A percentile compares a stretch with the other conserved stretches of the same genome.
These are phyloP conservation scores for Raphanus sativus DNA, from an alignment of 345 rosid genomes.

Conservation along the genomic window DNA sequence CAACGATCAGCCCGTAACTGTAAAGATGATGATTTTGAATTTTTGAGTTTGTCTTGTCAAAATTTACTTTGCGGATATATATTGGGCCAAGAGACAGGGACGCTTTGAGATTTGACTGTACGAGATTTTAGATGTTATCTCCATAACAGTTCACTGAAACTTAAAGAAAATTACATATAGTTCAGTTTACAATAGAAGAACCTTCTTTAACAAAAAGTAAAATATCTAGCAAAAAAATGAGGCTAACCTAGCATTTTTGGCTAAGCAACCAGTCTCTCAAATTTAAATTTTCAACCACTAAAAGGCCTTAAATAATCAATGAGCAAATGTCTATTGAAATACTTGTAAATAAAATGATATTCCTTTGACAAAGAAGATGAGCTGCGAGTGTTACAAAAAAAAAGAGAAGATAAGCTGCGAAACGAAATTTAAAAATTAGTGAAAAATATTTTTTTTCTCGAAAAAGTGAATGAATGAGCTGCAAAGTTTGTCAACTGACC, in stretches of 20 bases:
- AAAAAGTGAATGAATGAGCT: background rate
- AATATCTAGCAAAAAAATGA: background rate
- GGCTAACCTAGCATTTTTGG: background rate
- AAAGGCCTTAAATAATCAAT: background rate
- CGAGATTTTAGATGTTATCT: background rate
- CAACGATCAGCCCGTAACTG: background rate
- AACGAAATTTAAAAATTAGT: background rate
- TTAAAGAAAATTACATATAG: background rate
- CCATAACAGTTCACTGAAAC: background rate
- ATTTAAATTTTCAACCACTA: background rate
- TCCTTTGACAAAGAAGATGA: background rate
- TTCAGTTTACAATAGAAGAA: background rate
- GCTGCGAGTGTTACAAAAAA: too few relatives aligned
- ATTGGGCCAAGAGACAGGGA: background rate
- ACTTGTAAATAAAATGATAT: background rate
- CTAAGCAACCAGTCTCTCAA: background rate
- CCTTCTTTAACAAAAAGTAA: background rate
- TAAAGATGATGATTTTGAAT: background rate
- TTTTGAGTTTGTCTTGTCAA: background rate
- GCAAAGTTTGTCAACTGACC: conserved; percentile 19
- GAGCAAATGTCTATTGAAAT: background rate
- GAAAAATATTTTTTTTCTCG: background rate
- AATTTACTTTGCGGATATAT: background rate
- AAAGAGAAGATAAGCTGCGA: background rate
- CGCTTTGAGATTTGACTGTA: background rate